Evolutionary conservation across 345 rosid genomes (phyloP).

Genomic region (Populus pruinosa): DNA sequence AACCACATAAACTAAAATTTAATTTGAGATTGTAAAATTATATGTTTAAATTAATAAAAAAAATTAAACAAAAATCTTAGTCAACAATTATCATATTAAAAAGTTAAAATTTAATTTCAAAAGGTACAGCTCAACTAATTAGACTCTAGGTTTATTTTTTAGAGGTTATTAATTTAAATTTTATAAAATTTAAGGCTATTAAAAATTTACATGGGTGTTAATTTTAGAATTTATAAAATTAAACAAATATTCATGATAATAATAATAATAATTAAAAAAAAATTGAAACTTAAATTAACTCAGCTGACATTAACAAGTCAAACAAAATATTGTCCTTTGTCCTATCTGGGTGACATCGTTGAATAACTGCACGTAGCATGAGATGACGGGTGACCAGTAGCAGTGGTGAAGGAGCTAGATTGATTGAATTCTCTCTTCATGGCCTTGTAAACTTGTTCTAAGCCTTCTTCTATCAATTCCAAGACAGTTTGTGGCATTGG

Average conservation of each 20-base stretch:
- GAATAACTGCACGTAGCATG: constrained; percentile 81
- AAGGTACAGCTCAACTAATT: rapidly evolving
- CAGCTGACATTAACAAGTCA: too few species aligned
- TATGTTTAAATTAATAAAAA: too few species aligned
- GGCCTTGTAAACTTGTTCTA: constrained; percentile 74
- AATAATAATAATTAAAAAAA: too few species aligned
- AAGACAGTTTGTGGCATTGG: constrained; percentile 86
- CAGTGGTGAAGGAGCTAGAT: constrained; percentile 47
- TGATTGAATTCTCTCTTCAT: constrained; percentile 71
- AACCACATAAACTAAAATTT: too few species aligned
- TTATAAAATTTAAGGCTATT: rapidly evolving
- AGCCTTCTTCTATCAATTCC: constrained; percentile 78
- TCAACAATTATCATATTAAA: rapidly evolving
- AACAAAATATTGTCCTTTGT: neutral
- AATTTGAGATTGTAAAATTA: too few species aligned
- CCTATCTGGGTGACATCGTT: constrained; percentile 85
- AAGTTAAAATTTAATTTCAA: too few species aligned
- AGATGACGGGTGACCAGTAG: constrained; percentile 42
- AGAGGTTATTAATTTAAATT: rapidly evolving
- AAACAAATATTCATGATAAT: too few species aligned
- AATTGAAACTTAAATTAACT: too few species aligned
- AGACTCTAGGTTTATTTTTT: too few species aligned
- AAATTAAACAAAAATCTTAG: too few species aligned
- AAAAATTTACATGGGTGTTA: rapidly evolving
- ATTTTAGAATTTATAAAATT: too few species aligned